phyloP scores from a whole-genome alignment of 345 rosid genomes.

The Viola odorata region DNA sequence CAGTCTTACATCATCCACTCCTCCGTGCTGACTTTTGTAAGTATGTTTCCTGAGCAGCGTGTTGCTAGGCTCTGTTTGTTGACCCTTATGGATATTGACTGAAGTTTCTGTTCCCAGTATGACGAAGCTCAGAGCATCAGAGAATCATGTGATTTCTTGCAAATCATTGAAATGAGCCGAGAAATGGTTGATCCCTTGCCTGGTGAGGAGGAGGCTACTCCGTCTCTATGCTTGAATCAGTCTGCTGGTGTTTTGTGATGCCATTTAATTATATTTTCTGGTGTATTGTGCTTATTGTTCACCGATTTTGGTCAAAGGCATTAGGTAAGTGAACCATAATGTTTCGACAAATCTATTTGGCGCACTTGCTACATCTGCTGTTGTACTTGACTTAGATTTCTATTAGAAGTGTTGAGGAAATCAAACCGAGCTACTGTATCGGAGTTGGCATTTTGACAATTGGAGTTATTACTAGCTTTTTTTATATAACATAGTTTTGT shows the following conservation, averaged over 20 bases:
- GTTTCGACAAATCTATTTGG: neutral
- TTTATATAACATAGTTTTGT: no score
- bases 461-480: no score
- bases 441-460: neutral
- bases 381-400: neutral
- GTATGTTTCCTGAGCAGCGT: neutral
- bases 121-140: neutral
- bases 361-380: constrained; percentile 1
- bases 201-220: neutral
- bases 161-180: neutral
- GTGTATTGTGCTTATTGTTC: neutral
- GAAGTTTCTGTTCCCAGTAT: neutral
- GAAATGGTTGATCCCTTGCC: neutral
- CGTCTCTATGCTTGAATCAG: neutral
- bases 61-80: neutral
- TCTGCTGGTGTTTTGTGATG: constrained; percentile 1
- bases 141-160: neutral
- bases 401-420: neutral
- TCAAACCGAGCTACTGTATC: neutral
- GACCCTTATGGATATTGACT: neutral
- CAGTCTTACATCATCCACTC: neutral
- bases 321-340: neutral
- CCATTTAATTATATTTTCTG: neutral
- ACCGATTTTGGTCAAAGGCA: constrained; percentile 5
- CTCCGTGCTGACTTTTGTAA: neutral